Conservation (phyloP, 2,329 filamentous ascomycete species). For the Phaeophleospora eucalypticola region DNA sequence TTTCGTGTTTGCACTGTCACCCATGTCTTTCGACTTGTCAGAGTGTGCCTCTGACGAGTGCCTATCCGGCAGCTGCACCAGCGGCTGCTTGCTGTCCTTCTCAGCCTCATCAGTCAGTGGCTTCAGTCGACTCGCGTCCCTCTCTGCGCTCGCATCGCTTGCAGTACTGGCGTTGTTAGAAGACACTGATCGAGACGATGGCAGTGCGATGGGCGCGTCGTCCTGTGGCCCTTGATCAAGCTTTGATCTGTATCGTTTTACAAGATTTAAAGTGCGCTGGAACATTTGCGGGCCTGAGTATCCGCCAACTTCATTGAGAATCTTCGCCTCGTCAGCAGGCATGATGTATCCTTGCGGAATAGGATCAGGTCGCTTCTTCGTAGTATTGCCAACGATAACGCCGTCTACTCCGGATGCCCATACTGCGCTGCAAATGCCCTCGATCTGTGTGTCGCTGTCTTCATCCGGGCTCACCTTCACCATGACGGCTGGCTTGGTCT, state of each 20-base stretch:
- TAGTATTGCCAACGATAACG: constrained; percentile 96
- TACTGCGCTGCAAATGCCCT: constrained; percentile 83
- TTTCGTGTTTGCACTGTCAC: constrained; percentile 4
- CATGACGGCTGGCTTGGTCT: constrained; percentile 77
- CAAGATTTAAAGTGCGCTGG: constrained; percentile 70
- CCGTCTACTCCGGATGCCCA: constrained; percentile 83
- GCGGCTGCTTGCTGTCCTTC: constrained; percentile 28
- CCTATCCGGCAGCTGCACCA: constrained; percentile 30
- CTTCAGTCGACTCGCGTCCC: constrained; percentile 32
- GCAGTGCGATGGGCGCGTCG: constrained; percentile 6
- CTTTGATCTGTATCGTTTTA: constrained; percentile 66
- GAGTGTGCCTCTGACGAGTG: constrained; percentile 21
- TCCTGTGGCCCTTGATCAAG: constrained; percentile 43
- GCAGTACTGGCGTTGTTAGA: constrained; percentile 3
- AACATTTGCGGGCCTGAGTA: constrained; percentile 91
- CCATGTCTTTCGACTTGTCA: constrained; percentile 7
- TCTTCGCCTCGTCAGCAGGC: constrained; percentile 60
- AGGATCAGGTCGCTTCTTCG: constrained; percentile 71
- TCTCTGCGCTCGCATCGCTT: constrained; percentile 26
- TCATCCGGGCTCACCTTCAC: constrained; percentile 98
- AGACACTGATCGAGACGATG: neutral
- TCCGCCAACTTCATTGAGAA: constrained; percentile 72
- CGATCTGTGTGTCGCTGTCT: constrained; percentile 76
- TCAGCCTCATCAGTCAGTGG: constrained; percentile 27
- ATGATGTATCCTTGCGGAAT: constrained; percentile 64